Conservation (phyloP, 768 basidiomycete species). For the Boletus rubropictus region DNA sequence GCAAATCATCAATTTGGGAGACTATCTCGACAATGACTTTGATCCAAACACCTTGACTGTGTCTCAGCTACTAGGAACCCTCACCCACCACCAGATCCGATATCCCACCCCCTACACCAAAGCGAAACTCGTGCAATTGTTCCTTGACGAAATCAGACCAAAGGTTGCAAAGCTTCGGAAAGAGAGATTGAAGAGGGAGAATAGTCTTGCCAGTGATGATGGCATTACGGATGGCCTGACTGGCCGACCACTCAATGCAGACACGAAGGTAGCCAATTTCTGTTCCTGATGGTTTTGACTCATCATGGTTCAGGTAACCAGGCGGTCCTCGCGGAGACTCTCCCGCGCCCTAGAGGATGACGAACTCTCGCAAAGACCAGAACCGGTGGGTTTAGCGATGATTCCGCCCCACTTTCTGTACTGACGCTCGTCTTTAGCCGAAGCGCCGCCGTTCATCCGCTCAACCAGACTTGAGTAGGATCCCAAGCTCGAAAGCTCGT, state of each 20-base stretch:
- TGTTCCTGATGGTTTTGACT: slow-evolving; percentile 6
- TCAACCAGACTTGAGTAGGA: slow-evolving; percentile 58
- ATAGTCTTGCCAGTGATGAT: slow-evolving; percentile 71
- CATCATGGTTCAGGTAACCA: slow-evolving; percentile 18
- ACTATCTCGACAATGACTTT: slow-evolving; percentile 77
- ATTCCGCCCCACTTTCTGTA: slow-evolving; percentile 5
- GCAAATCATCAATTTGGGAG: slow-evolving; percentile 66
- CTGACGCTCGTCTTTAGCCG: slow-evolving; percentile 39
- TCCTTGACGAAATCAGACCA: slow-evolving; percentile 69
- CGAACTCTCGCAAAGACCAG: slow-evolving; percentile 39
- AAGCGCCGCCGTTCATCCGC: slow-evolving; percentile 79
- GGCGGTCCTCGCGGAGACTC: slow-evolving; percentile 60
- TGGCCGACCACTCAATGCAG: slow-evolving; percentile 55
- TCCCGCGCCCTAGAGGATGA: slow-evolving; percentile 51
- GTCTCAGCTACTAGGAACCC: slow-evolving; percentile 72
- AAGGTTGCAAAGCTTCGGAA: slow-evolving; percentile 52
- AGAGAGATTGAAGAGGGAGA: slow-evolving; percentile 59
- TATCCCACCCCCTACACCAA: slow-evolving; percentile 76
- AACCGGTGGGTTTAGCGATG: slow-evolving; percentile 44
- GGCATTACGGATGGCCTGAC: slow-evolving; percentile 82
- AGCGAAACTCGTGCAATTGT: slow-evolving; percentile 68
- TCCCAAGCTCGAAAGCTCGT: slow-evolving; percentile 34
- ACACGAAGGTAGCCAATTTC: slow-evolving; percentile 37
- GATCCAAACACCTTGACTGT: slow-evolving; percentile 70
- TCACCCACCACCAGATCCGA: slow-evolving; percentile 69